phyloP scores from a whole-genome alignment of 2,329 filamentous ascomycete genomes.

The Xylariaceae sp. region DNA sequence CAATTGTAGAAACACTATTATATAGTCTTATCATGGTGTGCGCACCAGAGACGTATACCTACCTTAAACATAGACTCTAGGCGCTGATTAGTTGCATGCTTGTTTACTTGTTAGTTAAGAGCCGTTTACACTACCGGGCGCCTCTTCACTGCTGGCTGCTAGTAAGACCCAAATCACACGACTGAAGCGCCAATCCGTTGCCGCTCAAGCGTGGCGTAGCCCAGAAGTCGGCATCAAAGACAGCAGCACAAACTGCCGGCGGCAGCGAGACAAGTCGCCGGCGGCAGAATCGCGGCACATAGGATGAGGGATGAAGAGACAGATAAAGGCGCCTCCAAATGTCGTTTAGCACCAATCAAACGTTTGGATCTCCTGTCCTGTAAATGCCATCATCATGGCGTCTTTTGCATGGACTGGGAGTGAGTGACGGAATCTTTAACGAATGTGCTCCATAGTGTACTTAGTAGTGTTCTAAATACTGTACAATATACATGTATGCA shows the following conservation, averaged over 20 bases:
- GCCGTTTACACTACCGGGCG: no score
- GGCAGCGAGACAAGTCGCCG: constrained; percentile 28
- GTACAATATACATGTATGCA: constrained; percentile 1
- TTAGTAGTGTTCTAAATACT: no score
- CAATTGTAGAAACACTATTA: constrained; percentile 17
- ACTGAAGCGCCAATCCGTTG: background rate
- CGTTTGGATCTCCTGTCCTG: constrained; percentile 6
- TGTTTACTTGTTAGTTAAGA: background rate
- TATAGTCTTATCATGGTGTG: background rate
- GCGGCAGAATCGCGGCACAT: constrained; percentile 18
- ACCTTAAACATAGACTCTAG: background rate
- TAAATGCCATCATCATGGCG: constrained; percentile 8
- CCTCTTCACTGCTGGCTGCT: background rate
- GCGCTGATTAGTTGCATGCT: no score
- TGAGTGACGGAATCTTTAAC: no score
- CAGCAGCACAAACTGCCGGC: constrained; percentile 16
- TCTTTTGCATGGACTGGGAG: background rate
- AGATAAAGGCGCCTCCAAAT: constrained; percentile 2
- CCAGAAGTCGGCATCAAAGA: no score
- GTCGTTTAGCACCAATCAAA: constrained; percentile 18
- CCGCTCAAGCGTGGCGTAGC: no score
- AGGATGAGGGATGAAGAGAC: background rate
- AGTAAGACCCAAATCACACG: constrained; percentile 15
- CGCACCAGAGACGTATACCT: background rate
- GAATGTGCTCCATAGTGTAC: no score